A percentile compares a stretch with the other conserved stretches of the same genome.
These are phyloP conservation scores for Thraustochytrium aureum DNA, from an alignment of 352 stramenopile genomes.

Conservation along the genomic window DNA sequence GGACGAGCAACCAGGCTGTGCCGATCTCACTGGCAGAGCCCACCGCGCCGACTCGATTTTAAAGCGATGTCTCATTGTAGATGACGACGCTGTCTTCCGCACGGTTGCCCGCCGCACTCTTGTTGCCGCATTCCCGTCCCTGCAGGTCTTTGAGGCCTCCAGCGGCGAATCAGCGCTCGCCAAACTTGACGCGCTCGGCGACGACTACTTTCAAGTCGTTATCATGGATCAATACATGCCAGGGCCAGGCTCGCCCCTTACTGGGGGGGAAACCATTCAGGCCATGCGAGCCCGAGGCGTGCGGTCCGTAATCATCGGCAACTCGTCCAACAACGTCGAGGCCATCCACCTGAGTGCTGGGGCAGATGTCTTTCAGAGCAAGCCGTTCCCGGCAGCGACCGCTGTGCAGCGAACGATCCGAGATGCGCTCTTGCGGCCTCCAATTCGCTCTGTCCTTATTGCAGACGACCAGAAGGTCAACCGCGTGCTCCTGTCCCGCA, in stretches of 20 bases:
- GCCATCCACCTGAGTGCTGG: conserved; percentile 59
- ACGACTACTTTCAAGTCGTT: conserved; percentile 61
- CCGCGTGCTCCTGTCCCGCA: background rate
- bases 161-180: conserved; percentile 59
- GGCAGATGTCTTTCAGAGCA: conserved; percentile 61
- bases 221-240: conserved; percentile 64
- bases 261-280: conserved; percentile 61
- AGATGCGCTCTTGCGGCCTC: background rate
- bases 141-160: conserved; percentile 58
- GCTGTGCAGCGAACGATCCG: too few species aligned
- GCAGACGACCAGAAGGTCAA: background rate
- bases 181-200: conserved; percentile 31
- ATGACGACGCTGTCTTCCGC: conserved; percentile 61
- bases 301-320: conserved; percentile 57
- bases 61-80: conserved; percentile 59
- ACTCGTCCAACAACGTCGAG: conserved; percentile 61
- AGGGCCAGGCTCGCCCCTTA: conserved; percentile 56
- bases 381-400: conserved; percentile 61
- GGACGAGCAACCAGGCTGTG: too few species aligned
- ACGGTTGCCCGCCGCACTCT: conserved; percentile 58
- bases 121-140: conserved; percentile 48
- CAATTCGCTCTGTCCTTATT: conserved; percentile 37
- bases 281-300: conserved; percentile 57
- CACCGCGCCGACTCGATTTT: background rate
- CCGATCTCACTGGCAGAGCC: too few species aligned